Base-by-base conservation (phyloP, 2,329 filamentous ascomycete genomes). In the Neopestalotiopsis clavispora region DNA sequence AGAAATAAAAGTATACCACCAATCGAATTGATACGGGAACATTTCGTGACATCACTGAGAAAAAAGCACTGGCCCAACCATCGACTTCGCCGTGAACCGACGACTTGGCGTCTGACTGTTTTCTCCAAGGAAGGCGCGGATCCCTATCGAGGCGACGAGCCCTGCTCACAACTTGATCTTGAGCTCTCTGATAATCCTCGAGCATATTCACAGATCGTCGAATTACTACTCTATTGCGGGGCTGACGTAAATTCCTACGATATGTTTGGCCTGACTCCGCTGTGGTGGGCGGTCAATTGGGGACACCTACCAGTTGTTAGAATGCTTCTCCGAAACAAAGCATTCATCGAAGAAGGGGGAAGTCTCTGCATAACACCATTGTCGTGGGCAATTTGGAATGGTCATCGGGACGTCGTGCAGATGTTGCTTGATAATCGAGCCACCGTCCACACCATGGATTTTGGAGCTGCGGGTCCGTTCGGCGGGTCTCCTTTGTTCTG, bases 331-430 rank as follows among this genome's bases (percentile, higher is more conserved):
- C 45, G 6, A 20, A 20, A 7, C 1, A 6, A 2, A 5, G 17
- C 17, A 3, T 2, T 1, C 1, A n/a, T 7, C n/a, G 13, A 14
- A 1, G 5, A 5, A 5, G 2, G 13, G 45, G 45, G 5, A 14
- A 5, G 6, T n/a, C n/a, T n/a, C n/a, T n/a, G n/a, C n/a, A 6
- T 49, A 9, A 9, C 7, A 7, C 45, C 14, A 49, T 4, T 49
- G 17, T 49, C 45, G 9, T 52, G 45, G 45, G 45, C 45, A 17
- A 6, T 49, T n/a, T 52, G 45, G 45, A 52, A 52, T 52, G 45
- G 17, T 2, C 45, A 52, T 20, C 45, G 9, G 20, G 14, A 4
- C 0, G 45, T 52, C 2, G 45, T n/a, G 1, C 2, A 52, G 45
- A 1, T 6, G 0, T 20, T 49, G 14, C 45, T 49, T 49, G 45